Base-by-base conservation (phyloP, 2,329 filamentous ascomycete genomes). In the Beauveria sp. region DNA sequence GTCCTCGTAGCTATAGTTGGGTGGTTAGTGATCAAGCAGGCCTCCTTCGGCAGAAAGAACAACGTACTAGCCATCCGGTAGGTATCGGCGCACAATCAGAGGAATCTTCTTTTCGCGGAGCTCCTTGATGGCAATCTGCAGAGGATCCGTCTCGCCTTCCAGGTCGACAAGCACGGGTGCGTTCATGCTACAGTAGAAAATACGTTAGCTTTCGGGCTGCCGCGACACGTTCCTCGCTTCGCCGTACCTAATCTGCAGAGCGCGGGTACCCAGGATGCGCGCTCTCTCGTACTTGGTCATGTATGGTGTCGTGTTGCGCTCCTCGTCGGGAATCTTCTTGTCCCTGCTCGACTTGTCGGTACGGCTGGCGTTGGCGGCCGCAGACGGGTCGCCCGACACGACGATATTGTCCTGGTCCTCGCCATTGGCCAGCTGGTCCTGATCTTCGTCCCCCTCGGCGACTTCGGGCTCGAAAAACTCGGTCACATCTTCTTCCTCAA, bases 271-370 rank as follows among this genome's bases (percentile, higher is more conserved):
- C 65, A 99, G 78, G 63, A 99, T 93, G 71, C 94, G 87, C 65
- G 94, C 94, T 68, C 88, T 85, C 81, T 99, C 94, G 77, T 99
- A 99, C 79, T 99, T 99, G 67, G 94, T 99, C 93, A 99, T 96
- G 78, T 97, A 99, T 2, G 93, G 94, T 30, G 94, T 99, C 9
- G 94, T 99, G 26, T 85, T 89, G 69, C 94, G 86, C 76, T 96
- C 85, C 66, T 92, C 90, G 67, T 91, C 90, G 61, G 92, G 84
- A 55, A 99, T 93, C 78, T 91, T 96, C 84, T 96, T 97, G 77
- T 92, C 84, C 71, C 86, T 86, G 70, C 81, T 77, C 54, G 80
- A 79, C 71, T 82, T 83, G 58, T 84, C 80, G 67, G 74, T 78
- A 61, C 76, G 76, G 71, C 81, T 83, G 61, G 76, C 76, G 70